phyloP scores from a whole-genome alignment of 805 yeast species.

The Barnettozyma siamensis region DNA sequence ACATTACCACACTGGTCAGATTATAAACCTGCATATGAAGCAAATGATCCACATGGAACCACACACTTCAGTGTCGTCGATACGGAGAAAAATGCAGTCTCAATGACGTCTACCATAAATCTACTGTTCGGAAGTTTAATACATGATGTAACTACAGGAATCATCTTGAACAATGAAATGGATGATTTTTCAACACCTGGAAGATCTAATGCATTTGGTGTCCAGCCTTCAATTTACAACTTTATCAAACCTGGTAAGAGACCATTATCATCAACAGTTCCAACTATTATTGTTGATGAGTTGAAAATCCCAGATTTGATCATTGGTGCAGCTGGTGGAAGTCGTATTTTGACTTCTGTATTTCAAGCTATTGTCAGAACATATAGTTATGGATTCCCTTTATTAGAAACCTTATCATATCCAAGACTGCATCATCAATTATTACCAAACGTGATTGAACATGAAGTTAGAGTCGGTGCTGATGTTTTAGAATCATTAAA shows the following conservation, averaged over 20 bases:
- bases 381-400: slow-evolving; percentile 49
- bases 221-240: slow-evolving; percentile 77
- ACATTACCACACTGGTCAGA: slow-evolving; percentile 64
- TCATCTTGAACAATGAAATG: slow-evolving; percentile 85
- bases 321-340: slow-evolving; percentile 94
- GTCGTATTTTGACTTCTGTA: slow-evolving; percentile 76
- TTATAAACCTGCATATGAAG: slow-evolving; percentile 74
- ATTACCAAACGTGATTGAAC: slow-evolving; percentile 59
- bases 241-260: slow-evolving; percentile 70
- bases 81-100: slow-evolving; percentile 65
- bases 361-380: slow-evolving; percentile 72
- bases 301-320: slow-evolving; percentile 52
- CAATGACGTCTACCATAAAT: slow-evolving; percentile 86
- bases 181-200: slow-evolving; percentile 84
- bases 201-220: slow-evolving; percentile 66
- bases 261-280: slow-evolving; percentile 81
- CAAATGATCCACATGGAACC: slow-evolving; percentile 84
- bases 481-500: slow-evolving; percentile 33
- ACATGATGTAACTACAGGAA: slow-evolving; percentile 76
- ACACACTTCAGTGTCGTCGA: slow-evolving; percentile 83
- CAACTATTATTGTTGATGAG: slow-evolving; percentile 55
- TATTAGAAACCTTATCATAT: slow-evolving; percentile 65
- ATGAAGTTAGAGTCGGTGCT: slow-evolving; percentile 50
- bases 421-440: slow-evolving; percentile 91
- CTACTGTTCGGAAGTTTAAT: slow-evolving; percentile 77